Conservation (phyloP, 2,329 filamentous ascomycete species). For the Aureobasidium mangrovei region DNA sequence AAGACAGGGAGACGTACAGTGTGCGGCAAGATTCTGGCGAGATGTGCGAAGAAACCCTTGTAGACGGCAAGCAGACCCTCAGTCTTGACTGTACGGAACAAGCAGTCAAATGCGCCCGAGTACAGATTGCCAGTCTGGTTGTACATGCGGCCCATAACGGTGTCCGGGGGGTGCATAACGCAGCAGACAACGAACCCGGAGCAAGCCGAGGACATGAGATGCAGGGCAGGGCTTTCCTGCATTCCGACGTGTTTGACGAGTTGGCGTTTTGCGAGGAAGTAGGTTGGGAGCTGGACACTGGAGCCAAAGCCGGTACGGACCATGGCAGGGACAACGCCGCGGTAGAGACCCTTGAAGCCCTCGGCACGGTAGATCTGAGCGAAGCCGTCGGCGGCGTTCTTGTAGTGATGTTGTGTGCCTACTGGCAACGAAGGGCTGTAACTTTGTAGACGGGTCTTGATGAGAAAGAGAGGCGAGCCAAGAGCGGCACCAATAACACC, state of each 20-base stretch:
- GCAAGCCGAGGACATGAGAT: conserved; percentile 77
- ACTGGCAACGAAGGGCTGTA: conserved; percentile 88
- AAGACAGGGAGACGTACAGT: conserved; percentile 46
- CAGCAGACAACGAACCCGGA: conserved; percentile 96
- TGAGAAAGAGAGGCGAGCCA: conserved; percentile 92
- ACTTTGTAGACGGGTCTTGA: conserved; percentile 93
- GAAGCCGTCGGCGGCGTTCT: conserved; percentile 75
- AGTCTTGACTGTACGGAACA: conserved; percentile 81
- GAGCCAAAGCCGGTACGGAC: conserved; percentile 92
- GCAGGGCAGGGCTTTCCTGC: conserved; percentile 81
- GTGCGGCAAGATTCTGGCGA: conserved; percentile 89
- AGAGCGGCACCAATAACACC: conserved; percentile 88
- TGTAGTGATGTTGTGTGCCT: conserved; percentile 92
- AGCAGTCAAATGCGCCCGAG: conserved; percentile 81
- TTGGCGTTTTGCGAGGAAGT: conserved; percentile 91
- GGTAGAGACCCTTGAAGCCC: conserved; percentile 73
- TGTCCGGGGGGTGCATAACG: conserved; percentile 98
- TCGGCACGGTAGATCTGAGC: conserved; percentile 68
- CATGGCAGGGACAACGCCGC: conserved; percentile 88
- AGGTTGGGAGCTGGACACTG: conserved; percentile 92
- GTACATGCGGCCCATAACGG: conserved; percentile 97
- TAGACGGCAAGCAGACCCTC: conserved; percentile 91
- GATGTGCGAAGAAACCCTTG: conserved; percentile 93
- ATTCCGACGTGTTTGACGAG: conserved; percentile 75
- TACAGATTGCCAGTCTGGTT: conserved; percentile 99